Base-by-base conservation (phyloP, 2,329 filamentous ascomycete genomes). In the Fusarium floridanum region DNA sequence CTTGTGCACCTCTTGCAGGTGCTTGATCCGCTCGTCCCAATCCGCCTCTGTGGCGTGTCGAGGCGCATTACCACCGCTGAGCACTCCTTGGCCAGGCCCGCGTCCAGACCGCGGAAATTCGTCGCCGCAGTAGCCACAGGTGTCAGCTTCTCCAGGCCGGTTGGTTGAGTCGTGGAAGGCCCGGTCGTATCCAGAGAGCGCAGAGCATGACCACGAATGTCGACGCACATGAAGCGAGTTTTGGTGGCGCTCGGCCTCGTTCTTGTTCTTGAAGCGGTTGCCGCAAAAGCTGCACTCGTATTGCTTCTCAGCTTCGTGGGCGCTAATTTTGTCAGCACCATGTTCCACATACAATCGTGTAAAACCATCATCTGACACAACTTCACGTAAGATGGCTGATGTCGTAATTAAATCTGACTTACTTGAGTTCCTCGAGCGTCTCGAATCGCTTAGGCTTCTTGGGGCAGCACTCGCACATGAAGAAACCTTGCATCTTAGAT, bases 231-330 rank as follows among this genome's bases (percentile, higher is more conserved):
- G 96, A 12, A 98, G 90, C 16, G 95, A 98, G 80, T 98, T 98
- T 80, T 98, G 95, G 81, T 98, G 96, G 36, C 97, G 91, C 83
- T 98, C 96, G 3, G 95, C 95, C 85, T 98, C 97, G 79, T 98
- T 98, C 85, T 98, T 98, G 85, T 98, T 98, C 85, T 98, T 98
- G 87, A 98, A 98, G 12, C 96, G 92, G 81, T 98, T 98, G 48
- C 93, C 93, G 82, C 96, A 98, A 82, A 94, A 98, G 32, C 91
- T 89, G 83, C 96, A 98, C 72, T 94, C 94, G 82, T 98, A 98
- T 83, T 98, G 96, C 83, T 98, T 98, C 83, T 98, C 97, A 80
- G 94, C 92, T 83, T 97, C 94, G 82, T 98, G 96, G 53, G 92
- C 86, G 74, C 96, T 98, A 80, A 20, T 62, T 57, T 67, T 39